These are phyloP conservation scores for Crucihimalaya himalaica DNA, from an alignment of 345 rosid genomes.

Conservation along the genomic window DNA sequence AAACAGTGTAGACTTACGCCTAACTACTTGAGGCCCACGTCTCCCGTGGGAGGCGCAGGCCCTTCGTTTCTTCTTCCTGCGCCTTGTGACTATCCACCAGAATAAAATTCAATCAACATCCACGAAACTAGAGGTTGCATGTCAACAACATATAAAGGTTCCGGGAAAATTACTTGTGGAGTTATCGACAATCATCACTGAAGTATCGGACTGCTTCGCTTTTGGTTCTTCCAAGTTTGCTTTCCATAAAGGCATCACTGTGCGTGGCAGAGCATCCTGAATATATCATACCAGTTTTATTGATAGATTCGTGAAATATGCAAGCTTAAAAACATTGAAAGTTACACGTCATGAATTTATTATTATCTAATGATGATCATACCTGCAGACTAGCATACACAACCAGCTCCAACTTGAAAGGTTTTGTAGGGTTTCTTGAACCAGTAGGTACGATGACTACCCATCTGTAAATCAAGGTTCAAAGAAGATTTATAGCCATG, in stretches of 20 bases:
- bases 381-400: conserved; percentile 79
- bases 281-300: conserved; percentile 19
- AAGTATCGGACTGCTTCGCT: conserved; percentile 66
- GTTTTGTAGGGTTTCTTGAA: conserved; percentile 62
- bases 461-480: conserved; percentile 61
- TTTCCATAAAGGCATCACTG: conserved; percentile 76
- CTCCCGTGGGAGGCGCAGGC: conserved; percentile 51
- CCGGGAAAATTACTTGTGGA: conserved; percentile 63
- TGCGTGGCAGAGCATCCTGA: conserved; percentile 92
- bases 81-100: conserved; percentile 72
- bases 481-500: conserved; percentile 1
- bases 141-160: conserved; percentile 26
- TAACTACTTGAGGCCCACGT: conserved; percentile 62
- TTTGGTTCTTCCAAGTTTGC: conserved; percentile 85
- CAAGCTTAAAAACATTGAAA: background rate
- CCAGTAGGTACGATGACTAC: conserved; percentile 85
- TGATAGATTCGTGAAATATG: background rate
- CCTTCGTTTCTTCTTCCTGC: conserved; percentile 72
- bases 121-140: conserved; percentile 25
- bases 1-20: conserved; percentile 66
- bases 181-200: conserved; percentile 73
- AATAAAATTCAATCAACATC: conserved; percentile 53
- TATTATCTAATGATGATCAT: conserved; percentile 8
- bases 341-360: background rate
- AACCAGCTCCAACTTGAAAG: conserved; percentile 89